A percentile compares a stretch with the other conserved stretches of the same genome.
Conservation (phyloP, 306 rosid genomes). For the Purshia tridentata region DNA sequence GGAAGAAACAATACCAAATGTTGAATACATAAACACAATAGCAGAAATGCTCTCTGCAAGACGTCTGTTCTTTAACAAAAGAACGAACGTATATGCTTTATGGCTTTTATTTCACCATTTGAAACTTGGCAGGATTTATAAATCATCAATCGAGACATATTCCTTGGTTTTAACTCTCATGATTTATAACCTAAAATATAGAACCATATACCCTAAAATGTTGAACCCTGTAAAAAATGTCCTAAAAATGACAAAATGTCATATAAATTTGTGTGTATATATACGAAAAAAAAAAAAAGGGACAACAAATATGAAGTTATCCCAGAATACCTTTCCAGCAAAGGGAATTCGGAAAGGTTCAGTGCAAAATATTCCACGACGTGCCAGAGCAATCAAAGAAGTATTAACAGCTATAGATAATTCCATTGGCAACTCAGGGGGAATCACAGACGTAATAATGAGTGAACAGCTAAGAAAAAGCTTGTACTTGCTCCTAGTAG, state of each 20-base stretch:
- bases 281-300: not conserved
- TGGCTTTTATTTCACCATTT: no score
- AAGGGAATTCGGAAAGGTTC: slow-evolving; percentile 99
- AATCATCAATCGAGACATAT: no score
- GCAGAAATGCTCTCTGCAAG: no score
- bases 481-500: slow-evolving; percentile 98
- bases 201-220: no score
- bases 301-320: not conserved
- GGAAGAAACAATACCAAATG: slow-evolving; percentile 24
- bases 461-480: slow-evolving; percentile 96
- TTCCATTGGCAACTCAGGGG: slow-evolving; percentile 99
- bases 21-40: not conserved
- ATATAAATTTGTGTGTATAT: not conserved
- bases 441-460: slow-evolving; percentile 96
- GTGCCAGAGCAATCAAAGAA: slow-evolving; percentile 93
- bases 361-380: slow-evolving; percentile 92
- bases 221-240: no score
- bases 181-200: no score
- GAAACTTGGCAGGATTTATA: no score
- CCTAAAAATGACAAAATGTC: no score
- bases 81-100: no score
- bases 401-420: slow-evolving; percentile 98
- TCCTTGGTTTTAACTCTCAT: no score
- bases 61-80: no score
- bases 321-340: slow-evolving; percentile 87